Evolutionary conservation across 257 asterid species (phyloP), one percentile per base, ranked within the genome.

Genomic region (Lycium ferocissimum): DNA sequence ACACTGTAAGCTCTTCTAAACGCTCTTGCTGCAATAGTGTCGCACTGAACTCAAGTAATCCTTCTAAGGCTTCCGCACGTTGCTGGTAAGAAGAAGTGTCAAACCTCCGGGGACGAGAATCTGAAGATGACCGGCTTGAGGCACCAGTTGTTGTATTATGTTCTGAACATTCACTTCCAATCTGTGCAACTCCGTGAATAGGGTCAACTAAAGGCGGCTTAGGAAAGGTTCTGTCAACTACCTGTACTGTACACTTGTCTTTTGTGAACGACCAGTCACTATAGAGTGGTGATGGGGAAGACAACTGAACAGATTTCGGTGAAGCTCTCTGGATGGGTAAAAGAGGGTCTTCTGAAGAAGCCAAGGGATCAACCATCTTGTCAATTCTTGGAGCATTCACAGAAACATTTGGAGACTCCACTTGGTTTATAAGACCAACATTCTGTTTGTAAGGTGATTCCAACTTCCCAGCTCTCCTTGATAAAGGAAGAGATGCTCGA

Each of bases 1-100:
- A 89, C 80, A 97, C 98, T 2, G 92, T 87, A 20, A 97, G 99
- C 90, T 97, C 99, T 17, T 89, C 98, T 13, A 95, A 78, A 26
- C 99, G 91, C 20, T 93, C 96, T 79, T 97, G 98, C 92, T 92
- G 98, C 90, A 97, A 56, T 1, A 97, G 89, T 43, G 91, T 92
- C 0, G 99, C 99, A 11, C 99, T 97, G 80, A 97, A 94, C 97
- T 97, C 99, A 6, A 97, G 96, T 57, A 97, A 84, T 69, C 99
- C 99, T 84, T 97, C 99, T 84, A 97, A 86, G 51, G 99, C 99
- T 63, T 97, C 99, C 0, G 99, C 98, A 0, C 99, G 91, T 85
- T 97, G 98, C 93, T 93, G 95, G 91, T 88, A 93, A 11, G 98
- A 95, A 9, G 96, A 90, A 6, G 98, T 92, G 72, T 95, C 97